phyloP scores from a whole-genome alignment of 768 basidiomycete species.

The Suillus cothurnatus region DNA sequence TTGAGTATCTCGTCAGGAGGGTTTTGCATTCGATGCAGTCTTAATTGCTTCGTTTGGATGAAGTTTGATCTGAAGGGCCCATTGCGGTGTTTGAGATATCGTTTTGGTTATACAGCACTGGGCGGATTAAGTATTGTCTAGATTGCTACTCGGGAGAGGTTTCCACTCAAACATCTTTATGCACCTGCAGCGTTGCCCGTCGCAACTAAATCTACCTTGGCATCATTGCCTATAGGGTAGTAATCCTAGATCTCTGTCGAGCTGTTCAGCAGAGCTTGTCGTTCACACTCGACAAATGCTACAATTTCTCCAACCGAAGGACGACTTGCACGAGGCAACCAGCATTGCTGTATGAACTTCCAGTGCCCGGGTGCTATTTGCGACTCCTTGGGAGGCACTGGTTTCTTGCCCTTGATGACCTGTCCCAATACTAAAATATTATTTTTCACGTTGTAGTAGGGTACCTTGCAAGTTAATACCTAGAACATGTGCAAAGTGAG shows the following conservation, averaged over 20 bases:
- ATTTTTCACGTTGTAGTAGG: constrained; percentile 10
- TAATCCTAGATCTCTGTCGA: neutral
- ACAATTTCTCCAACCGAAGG: neutral
- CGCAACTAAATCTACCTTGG: neutral
- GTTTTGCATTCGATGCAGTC: neutral
- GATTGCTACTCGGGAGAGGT: neutral
- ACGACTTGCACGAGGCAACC: neutral
- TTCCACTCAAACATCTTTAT: neutral
- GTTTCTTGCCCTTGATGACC: constrained; percentile 7
- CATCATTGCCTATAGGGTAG: neutral
- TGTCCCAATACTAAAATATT: constrained; percentile 9
- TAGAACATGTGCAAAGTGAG: neutral
- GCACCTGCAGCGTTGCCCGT: neutral
- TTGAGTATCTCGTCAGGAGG: neutral
- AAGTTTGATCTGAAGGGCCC: neutral
- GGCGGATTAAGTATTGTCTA: neutral
- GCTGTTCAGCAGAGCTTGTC: neutral
- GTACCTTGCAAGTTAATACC: constrained; percentile 10
- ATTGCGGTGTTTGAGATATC: neutral
- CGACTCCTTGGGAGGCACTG: neutral
- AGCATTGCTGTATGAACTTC: neutral
- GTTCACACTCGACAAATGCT: neutral
- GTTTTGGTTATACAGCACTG: neutral
- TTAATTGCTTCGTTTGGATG: neutral
- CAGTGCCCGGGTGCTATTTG: neutral